Evolutionary conservation across 768 basidiomycete species (phyloP).

Genomic region (Agaricus subrufescens): DNA sequence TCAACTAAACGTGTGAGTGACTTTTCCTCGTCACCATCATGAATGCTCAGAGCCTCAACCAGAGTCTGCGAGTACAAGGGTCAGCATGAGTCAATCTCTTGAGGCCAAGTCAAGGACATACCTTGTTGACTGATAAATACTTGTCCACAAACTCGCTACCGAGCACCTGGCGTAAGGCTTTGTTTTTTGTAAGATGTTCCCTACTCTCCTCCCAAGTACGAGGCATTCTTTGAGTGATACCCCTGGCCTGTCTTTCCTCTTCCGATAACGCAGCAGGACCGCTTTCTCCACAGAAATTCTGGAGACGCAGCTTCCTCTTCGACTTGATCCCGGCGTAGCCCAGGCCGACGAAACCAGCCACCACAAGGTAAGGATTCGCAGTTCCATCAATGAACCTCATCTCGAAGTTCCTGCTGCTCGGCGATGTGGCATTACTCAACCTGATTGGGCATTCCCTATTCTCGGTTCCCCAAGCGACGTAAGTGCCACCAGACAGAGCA

Average conservation of each 20-base stretch:
- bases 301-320: slow-evolving; percentile 26
- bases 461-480: slow-evolving; percentile 62
- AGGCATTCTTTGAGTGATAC: slow-evolving; percentile 47
- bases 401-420: slow-evolving; percentile 56
- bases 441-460: slow-evolving; percentile 66
- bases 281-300: slow-evolving; percentile 27
- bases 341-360: slow-evolving; percentile 52
- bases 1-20: slow-evolving; percentile 1
- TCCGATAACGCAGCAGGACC: slow-evolving; percentile 39
- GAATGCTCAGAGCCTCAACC: not conserved
- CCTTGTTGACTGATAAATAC: slow-evolving; percentile 41
- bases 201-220: slow-evolving; percentile 45
- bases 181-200: slow-evolving; percentile 27
- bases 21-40: slow-evolving; percentile 1
- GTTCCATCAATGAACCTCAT: slow-evolving; percentile 60
- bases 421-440: slow-evolving; percentile 42
- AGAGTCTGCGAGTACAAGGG: not conserved
- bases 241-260: slow-evolving; percentile 37
- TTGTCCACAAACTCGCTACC: slow-evolving; percentile 39
- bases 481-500: slow-evolving; percentile 69
- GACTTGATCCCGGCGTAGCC: slow-evolving; percentile 50
- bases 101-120: not conserved
- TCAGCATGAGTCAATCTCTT: not conserved
- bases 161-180: slow-evolving; percentile 32
- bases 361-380: slow-evolving; percentile 54